These are phyloP conservation scores for Pseudogymnoascus sp. DNA, from an alignment of 2,329 filamentous ascomycete species.

Conservation along the genomic window DNA sequence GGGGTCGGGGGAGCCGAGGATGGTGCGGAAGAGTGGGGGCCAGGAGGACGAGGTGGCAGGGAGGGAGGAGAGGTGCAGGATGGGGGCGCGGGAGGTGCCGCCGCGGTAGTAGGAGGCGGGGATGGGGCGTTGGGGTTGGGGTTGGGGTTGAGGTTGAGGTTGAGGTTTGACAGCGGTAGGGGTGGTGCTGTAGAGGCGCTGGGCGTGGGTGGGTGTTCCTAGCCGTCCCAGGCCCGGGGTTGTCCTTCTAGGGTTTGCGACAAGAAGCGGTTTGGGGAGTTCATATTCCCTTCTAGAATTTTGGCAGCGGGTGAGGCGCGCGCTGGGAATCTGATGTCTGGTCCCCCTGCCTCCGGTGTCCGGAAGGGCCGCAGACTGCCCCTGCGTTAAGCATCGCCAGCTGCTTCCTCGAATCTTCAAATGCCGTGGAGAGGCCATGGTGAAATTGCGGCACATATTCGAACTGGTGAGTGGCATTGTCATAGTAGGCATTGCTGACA, in stretches of 20 bases:
- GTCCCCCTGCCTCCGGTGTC: background rate
- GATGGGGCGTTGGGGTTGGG: slow-evolving; percentile 27
- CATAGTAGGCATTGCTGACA: background rate
- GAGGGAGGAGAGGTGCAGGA: slow-evolving; percentile 47
- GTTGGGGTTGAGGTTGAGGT: too few relatives aligned
- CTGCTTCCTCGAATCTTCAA: background rate
- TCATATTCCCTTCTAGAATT: background rate
- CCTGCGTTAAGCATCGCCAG: background rate
- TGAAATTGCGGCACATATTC: background rate
- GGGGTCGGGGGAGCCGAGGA: slow-evolving; percentile 58
- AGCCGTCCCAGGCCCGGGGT: background rate
- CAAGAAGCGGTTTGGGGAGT: too few relatives aligned
- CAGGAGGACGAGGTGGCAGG: slow-evolving; percentile 39
- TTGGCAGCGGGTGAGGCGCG: background rate
- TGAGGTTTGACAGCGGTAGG: background rate
- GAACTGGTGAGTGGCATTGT: background rate
- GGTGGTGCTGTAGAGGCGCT: background rate
- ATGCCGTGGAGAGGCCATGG: background rate
- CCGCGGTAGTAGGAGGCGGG: slow-evolving; percentile 56
- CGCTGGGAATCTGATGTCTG: background rate
- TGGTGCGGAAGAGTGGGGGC: slow-evolving; percentile 47
- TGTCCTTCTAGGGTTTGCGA: background rate
- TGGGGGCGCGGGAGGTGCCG: slow-evolving; percentile 60
- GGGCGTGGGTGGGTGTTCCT: background rate
- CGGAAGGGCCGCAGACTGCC: background rate